Conservation (phyloP, 2,329 filamentous ascomycete species). For the Colletotrichum sp. region DNA sequence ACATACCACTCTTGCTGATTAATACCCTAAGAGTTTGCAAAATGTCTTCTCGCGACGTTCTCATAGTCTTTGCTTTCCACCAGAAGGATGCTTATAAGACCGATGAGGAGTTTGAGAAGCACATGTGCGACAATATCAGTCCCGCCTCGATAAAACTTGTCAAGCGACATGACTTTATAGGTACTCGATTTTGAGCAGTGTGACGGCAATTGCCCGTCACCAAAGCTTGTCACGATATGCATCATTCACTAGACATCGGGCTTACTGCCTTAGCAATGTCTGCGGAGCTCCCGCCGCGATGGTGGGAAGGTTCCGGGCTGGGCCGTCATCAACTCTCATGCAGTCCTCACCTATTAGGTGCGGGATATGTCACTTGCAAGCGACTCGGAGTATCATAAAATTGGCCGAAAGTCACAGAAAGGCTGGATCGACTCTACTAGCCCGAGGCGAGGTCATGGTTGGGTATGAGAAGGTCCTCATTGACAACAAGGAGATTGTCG, state of each 20-base stretch:
- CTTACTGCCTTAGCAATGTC: neutral
- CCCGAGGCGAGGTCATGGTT: neutral
- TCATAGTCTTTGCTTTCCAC: accelerated
- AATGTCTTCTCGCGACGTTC: neutral
- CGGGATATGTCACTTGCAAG: accelerated
- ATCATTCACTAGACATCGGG: accelerated
- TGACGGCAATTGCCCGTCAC: accelerated
- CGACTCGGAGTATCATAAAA: accelerated
- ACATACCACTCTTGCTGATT: accelerated
- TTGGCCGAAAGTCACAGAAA: accelerated
- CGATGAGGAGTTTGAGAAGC: neutral
- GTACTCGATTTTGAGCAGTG: neutral
- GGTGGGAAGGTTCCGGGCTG: neutral
- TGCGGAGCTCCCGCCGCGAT: neutral
- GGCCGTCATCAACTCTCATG: accelerated
- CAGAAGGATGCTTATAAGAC: neutral
- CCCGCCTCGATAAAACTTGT: accelerated
- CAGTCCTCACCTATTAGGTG: neutral
- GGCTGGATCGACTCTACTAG: accelerated
- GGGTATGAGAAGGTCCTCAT: neutral
- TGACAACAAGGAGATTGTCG: neutral
- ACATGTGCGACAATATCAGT: neutral
- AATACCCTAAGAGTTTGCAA: accelerated
- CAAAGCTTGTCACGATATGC: accelerated
- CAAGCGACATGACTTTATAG: neutral